A percentile compares a stretch with the other conserved stretches of the same genome.
Evolutionary conservation across 305 asterid genomes (phyloP).

Genomic region (Nicotiana rustica): DNA sequence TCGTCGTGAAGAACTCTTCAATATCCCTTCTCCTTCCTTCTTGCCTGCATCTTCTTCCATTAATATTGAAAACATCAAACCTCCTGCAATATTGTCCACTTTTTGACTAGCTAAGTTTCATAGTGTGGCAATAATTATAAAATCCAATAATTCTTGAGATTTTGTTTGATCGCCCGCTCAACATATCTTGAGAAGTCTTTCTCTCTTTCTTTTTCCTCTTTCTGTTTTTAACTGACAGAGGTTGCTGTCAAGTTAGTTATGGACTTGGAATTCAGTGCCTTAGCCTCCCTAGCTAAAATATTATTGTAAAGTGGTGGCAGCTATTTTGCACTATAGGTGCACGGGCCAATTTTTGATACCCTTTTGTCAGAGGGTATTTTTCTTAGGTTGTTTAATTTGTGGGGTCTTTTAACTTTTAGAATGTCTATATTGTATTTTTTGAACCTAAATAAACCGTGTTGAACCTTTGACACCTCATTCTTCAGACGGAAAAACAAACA

Average conservation of each 20-base stretch:
- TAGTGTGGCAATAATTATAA: not conserved
- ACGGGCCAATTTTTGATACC: conserved; percentile 35
- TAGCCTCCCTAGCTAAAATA: not conserved
- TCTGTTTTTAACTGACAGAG: no score
- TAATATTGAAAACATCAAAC: not conserved
- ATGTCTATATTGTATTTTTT: conserved; percentile 10
- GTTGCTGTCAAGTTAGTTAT: not conserved
- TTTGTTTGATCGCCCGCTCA: not conserved
- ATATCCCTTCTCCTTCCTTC: conserved; percentile 35
- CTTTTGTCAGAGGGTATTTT: conserved; percentile 6
- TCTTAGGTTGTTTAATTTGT: conserved; percentile 22
- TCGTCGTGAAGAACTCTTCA: conserved; percentile 42
- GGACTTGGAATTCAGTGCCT: conserved; percentile 2
- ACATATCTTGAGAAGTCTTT: not conserved
- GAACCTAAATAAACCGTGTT: conserved; percentile 32
- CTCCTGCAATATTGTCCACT: conserved; percentile 30
- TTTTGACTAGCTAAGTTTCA: not conserved
- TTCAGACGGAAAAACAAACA: not conserved
- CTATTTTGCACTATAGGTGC: conserved; percentile 12
- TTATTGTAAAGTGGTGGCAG: not conserved
- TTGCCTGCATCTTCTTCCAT: conserved; percentile 32
- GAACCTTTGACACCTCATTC: conserved; percentile 32
- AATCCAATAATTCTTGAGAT: not conserved
- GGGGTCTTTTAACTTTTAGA: conserved; percentile 26
- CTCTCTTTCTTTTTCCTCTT: no score